A percentile compares a stretch with the other conserved stretches of the same genome.
Evolutionary conservation across 306 rosid species (phyloP).

Genomic region (Quercus aquifolioides): DNA sequence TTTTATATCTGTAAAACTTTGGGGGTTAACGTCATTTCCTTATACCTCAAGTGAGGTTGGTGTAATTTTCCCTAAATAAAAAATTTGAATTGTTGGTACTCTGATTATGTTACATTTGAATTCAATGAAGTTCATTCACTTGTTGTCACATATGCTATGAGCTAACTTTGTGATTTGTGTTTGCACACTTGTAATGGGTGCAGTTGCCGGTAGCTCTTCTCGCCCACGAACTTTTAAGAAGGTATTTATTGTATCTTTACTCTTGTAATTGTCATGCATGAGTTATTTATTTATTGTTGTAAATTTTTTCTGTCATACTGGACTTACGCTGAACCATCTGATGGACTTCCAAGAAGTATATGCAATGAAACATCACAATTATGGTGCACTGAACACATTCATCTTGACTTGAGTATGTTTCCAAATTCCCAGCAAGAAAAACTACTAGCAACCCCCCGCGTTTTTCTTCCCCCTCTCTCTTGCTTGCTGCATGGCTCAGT

Average conservation of each 20-base stretch:
- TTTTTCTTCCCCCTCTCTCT: too few species aligned
- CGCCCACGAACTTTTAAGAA: conserved; percentile 32
- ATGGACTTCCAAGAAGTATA: background rate
- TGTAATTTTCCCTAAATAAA: background rate
- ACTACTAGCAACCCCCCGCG: background rate
- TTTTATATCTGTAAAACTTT: too few species aligned
- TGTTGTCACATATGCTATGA: background rate
- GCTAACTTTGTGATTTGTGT: background rate
- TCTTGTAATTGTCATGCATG: background rate
- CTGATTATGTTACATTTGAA: background rate
- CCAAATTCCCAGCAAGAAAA: background rate
- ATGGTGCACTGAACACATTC: background rate
- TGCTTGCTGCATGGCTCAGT: too few species aligned
- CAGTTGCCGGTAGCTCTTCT: conserved; percentile 33
- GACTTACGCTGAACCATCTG: background rate
- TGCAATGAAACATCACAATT: background rate
- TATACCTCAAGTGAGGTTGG: too few species aligned
- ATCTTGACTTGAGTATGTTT: background rate
- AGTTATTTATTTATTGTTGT: too few species aligned
- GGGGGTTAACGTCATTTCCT: too few species aligned
- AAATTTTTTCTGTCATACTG: too few species aligned
- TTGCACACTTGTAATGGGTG: conserved; percentile 9
- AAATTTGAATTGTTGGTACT: background rate
- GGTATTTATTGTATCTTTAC: conserved; percentile 14
- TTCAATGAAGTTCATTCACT: background rate